Evolutionary conservation across 441 rosid genomes (phyloP).

Genomic region (Erodium texanum): DNA sequence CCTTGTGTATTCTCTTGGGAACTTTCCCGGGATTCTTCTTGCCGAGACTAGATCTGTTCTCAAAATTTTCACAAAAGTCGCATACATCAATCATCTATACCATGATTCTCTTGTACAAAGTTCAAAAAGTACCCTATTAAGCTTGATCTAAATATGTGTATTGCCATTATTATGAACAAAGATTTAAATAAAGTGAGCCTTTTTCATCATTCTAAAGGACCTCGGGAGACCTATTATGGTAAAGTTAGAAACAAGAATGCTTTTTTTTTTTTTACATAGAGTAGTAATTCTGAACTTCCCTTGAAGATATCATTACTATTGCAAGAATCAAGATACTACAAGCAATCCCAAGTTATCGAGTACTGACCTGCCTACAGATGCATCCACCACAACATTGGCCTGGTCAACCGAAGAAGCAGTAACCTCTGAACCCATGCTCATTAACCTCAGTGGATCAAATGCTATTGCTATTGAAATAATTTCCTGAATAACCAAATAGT

Average conservation of each 20-base stretch:
- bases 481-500: slow-evolving; percentile 14
- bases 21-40: slow-evolving; percentile 44
- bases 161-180: neutral
- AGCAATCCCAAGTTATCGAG: slow-evolving; percentile 11
- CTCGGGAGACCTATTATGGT: neutral
- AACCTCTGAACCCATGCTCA: slow-evolving; percentile 43
- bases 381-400: slow-evolving; percentile 26
- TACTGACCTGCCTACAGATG: slow-evolving; percentile 30
- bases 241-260: neutral
- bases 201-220: neutral
- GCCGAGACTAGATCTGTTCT: slow-evolving; percentile 37
- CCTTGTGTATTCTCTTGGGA: slow-evolving; percentile 74
- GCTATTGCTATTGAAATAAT: neutral
- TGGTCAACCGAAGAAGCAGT: slow-evolving; percentile 35
- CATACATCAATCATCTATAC: slow-evolving; percentile 2
- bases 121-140: neutral
- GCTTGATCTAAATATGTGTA: neutral
- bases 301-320: neutral
- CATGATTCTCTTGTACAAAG: neutral
- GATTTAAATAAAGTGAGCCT: neutral
- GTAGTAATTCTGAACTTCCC: too few relatives aligned
- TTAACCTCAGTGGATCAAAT: neutral
- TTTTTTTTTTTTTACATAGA: neutral
- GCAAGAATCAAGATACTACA: neutral
- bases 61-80: neutral